These are phyloP conservation scores for Macrocybe gigantea DNA, from an alignment of 768 basidiomycete species.

Conservation along the genomic window DNA sequence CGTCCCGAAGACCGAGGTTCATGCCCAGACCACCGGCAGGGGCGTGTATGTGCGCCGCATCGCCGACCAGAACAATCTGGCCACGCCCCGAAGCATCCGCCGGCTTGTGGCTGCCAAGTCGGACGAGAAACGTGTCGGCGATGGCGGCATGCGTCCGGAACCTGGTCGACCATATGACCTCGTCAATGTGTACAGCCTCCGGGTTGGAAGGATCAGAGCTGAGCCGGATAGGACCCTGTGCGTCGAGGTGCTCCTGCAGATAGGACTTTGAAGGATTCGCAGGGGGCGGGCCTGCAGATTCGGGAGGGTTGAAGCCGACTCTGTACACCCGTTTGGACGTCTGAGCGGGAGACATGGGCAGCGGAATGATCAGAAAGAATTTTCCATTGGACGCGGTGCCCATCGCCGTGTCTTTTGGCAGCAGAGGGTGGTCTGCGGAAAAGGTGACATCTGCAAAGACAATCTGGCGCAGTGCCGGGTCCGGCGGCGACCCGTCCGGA, in stretches of 20 bases:
- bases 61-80: conserved; percentile 14
- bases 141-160: conserved; percentile 40
- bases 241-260: conserved; percentile 36
- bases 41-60: conserved; percentile 48
- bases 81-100: conserved; percentile 1
- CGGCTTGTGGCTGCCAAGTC: not conserved
- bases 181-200: conserved; percentile 23
- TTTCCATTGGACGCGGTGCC: conserved; percentile 20
- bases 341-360: conserved; percentile 23
- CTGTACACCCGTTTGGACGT: conserved; percentile 26
- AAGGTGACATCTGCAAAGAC: conserved; percentile 43
- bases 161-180: conserved; percentile 39
- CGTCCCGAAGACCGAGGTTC: conserved; percentile 56
- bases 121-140: conserved; percentile 29
- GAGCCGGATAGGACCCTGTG: conserved; percentile 27
- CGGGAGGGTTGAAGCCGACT: conserved; percentile 24
- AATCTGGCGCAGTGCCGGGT: conserved; percentile 30
- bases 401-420: conserved; percentile 14
- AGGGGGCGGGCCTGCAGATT: conserved; percentile 25
- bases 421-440: conserved; percentile 16
- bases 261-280: conserved; percentile 33
- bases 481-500: conserved; percentile 23
- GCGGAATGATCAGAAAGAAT: conserved; percentile 28
- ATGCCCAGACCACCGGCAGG: conserved; percentile 53
- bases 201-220: conserved; percentile 26